Evolutionary conservation across 345 rosid species (phyloP), one percentile per base, ranked within the genome.

Genomic region (Alliaria petiolata): DNA sequence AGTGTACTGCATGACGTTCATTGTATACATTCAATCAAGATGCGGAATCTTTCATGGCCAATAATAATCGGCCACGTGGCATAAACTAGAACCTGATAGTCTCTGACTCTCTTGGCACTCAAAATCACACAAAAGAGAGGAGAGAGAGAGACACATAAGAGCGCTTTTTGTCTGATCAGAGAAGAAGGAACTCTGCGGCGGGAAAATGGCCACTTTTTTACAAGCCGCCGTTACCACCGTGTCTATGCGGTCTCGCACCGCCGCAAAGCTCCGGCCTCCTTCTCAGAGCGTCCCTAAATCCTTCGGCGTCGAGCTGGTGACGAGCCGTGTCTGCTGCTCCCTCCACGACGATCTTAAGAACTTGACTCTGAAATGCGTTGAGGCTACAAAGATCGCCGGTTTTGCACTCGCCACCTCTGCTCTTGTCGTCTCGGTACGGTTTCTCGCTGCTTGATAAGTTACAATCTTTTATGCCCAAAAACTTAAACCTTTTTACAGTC

Each of bases 401-500:
- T 84, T 89, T 38, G 83, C 91, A 45, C 91, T 91, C 34, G 96
- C 93, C 44, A 86, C 93, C 30, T 91, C 95, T 8, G 95, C 95
- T 33, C 86, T 91, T 30, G 81, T 91, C 12, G 89, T 79, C 74
- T 89, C 97, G 79, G 95, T 91, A 82, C 25, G 63, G 12, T 42
- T 45, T 52, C 22, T 35, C 15, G 19, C 13, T 25, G 3, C 12
- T 59, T 2, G 22, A 35, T 4, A 52, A 28, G 57, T 26, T 52
- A 7, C n/a, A 36, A 6, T 36, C 17, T 40, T 26, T 28, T n/a
- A 28, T 42, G 51, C 47, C 50, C 5, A 30, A 42, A 31, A 12
- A 25, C 39, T 33, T 10, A 3, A 0, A 16, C 39, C 26, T 42
- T 60, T 40, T 36, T 16, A 40, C 26, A 43, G 39, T 62, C 39